Evolutionary conservation across 192 early-diverging fungal species (phyloP), one percentile per base, ranked within the genome.

Genomic region (Coemansia sp.): DNA sequence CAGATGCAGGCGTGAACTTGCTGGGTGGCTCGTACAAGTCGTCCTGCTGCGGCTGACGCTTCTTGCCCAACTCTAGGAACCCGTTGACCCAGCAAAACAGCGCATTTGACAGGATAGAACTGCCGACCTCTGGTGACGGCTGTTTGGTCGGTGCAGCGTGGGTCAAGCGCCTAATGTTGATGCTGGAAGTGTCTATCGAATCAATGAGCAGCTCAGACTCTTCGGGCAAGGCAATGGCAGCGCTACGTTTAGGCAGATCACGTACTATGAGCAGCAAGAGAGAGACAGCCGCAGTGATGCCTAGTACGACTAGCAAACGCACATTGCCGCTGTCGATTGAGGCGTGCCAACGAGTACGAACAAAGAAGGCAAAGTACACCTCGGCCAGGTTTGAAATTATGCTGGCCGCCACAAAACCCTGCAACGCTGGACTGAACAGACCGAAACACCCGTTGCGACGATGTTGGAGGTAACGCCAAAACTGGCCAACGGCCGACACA

Each of bases 61-160:
- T 14, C 14, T 67, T 57, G 15, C 53, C 59, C 10, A 70, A 46
- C 15, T 46, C 66, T 4, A 80, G 58, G 46, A 74, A 68, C 11
- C 37, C 41, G 57, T 53, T 63, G 17, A 70, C 57, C 77, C 77
- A 80, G 62, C 61, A 60, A 42, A 80, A 80, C 62, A 74, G 15
- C 27, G 61, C 41, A 25, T 70, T 74, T n/a, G 58, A 51, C 19
- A 80, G 23, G 9, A 80, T 68, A 5, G 77, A 73, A 31, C 63
- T 60, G 27, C 72, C 67, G 4, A 66, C 29, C 39, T 80, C 77
- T 17, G 72, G 61, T 7, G 77, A 74, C 17, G 61, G 61, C 58
- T 51, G 17, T 23, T 38, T 34, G 14, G 32, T 0, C 44, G 31
- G 21, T 4, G 4, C 8, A 7, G 29, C 31, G 5, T 32, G 55